phyloP scores from a whole-genome alignment of 352 stramenopile species.

The Globisporangium rhizosaccharum region DNA sequence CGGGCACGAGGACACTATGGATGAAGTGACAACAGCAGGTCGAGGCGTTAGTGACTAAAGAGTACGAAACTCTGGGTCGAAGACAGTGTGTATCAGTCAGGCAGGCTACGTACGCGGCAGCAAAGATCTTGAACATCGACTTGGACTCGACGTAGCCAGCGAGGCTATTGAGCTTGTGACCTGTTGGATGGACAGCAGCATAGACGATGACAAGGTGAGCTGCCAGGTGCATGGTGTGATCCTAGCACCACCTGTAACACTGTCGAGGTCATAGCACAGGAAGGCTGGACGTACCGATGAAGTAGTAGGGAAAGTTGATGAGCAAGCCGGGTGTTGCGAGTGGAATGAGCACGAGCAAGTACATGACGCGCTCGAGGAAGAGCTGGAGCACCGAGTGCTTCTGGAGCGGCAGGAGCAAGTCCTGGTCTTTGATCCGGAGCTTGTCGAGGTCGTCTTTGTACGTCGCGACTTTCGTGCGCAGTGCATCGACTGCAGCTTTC shows the following conservation, averaged over 20 bases:
- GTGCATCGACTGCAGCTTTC: constrained; percentile 27
- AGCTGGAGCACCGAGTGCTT: constrained; percentile 51
- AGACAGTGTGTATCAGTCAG: background rate
- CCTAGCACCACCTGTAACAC: too few species aligned
- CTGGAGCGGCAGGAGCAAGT: constrained; percentile 43
- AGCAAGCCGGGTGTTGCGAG: constrained; percentile 60
- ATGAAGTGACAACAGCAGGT: constrained; percentile 5
- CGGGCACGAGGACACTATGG: constrained; percentile 50
- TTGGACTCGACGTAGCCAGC: constrained; percentile 69
- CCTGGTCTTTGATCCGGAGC: constrained; percentile 63
- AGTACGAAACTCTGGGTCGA: background rate
- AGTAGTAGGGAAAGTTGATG: constrained; percentile 76
- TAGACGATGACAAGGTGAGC: background rate
- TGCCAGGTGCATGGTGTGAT: too few species aligned
- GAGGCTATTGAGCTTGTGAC: constrained; percentile 60
- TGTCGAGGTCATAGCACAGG: too few species aligned
- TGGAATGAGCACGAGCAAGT: constrained; percentile 60
- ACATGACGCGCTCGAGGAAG: constrained; percentile 63
- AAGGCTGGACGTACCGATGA: constrained; percentile 43
- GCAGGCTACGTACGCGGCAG: constrained; percentile 33
- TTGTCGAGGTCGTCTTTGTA: constrained; percentile 59
- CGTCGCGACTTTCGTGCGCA: constrained; percentile 45
- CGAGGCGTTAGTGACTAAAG: background rate
- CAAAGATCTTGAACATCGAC: constrained; percentile 82
- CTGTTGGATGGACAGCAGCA: constrained; percentile 14